Base-by-base conservation (phyloP, 1,139 yeast species). In the Suhomyces yuchorum region DNA sequence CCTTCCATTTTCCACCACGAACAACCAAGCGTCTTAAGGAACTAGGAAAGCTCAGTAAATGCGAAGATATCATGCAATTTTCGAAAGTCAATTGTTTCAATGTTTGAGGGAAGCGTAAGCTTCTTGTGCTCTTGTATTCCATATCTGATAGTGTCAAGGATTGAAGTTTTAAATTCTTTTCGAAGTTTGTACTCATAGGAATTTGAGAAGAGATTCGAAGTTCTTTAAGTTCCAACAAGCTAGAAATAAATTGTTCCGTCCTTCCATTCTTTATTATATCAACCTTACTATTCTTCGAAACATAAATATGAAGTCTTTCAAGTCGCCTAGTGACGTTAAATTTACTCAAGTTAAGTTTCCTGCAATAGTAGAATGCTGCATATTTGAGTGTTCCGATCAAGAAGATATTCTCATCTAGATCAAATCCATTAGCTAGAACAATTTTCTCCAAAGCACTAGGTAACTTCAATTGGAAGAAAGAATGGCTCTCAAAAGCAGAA, bases 1-100 rank as follows among this genome's bases (percentile, higher is more conserved):
- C 52, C 37, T 48, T 51, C 56, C 56, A 54, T 35, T 49, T 52
- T 4, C 57, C 53, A 15, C 51, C 52, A 17, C 44, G 43, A 14
- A 54, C 44, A 1, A 24, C 40, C 19, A 54, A 34, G 35, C 41
- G 51, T 24, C 44, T 38, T 18, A 54, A 47, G 5, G 54, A 37
- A 19, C 44, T 42, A 14, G 57, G 57, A 28, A 52, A 51, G 2
- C 51, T 37, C 8, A 40, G 46, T 42, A 54, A 38, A 36, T 54
- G 53, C 3, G 57, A 54, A 3, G 57, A 52, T 12, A 54, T 49
- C 15, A 30, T 35, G 33, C 57, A 52, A 44, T 52, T 49, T 33
- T 51, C 55, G 14, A 54, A 49, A 7, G n/a, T 22, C 28, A 54
- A 44, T 20, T 46, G 47, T 18, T 43, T 43, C 14, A 54, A 41